phyloP scores from a whole-genome alignment of 2,329 filamentous ascomycete genomes.

The Microcera coccophila region DNA sequence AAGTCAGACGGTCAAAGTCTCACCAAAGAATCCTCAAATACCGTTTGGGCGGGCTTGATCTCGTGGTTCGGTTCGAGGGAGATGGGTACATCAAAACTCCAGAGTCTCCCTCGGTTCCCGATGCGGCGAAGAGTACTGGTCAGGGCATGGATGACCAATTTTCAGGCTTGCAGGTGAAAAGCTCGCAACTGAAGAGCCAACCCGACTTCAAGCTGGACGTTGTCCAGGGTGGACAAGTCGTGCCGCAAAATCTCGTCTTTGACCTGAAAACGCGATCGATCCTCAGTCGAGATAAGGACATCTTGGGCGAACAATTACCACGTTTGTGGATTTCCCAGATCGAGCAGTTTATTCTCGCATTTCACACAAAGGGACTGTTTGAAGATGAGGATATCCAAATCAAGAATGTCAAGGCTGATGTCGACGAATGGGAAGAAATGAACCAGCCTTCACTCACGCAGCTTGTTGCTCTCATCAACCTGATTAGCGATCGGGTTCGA shows the following conservation, averaged over 20 bases:
- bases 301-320: conserved; percentile 36
- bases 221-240: conserved; percentile 19
- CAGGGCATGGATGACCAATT: conserved; percentile 1
- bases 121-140: not conserved
- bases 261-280: conserved; percentile 44
- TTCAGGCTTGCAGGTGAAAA: conserved; percentile 7
- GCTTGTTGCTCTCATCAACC: conserved; percentile 24
- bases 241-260: conserved; percentile 35
- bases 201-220: conserved; percentile 12
- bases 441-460: conserved; percentile 29
- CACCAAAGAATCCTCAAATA: conserved; percentile 63
- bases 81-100: conserved; percentile 24
- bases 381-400: conserved; percentile 32
- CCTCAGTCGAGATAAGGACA: conserved; percentile 13
- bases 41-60: conserved; percentile 41
- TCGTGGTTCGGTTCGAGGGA: conserved; percentile 28
- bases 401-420: conserved; percentile 26
- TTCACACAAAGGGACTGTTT: conserved; percentile 37
- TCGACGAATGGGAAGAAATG: conserved; percentile 36
- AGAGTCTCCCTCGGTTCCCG: not conserved
- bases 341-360: conserved; percentile 39
- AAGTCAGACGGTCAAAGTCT: conserved; percentile 51
- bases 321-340: conserved; percentile 41
- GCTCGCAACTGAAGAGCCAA: not conserved
- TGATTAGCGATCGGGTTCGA: conserved; percentile 13